Percentiles rank a stretch among this genome's conserved stretches.
These are phyloP conservation scores for Phytomonas francai DNA, from an alignment of 208 protist species.

Conservation along the genomic window DNA sequence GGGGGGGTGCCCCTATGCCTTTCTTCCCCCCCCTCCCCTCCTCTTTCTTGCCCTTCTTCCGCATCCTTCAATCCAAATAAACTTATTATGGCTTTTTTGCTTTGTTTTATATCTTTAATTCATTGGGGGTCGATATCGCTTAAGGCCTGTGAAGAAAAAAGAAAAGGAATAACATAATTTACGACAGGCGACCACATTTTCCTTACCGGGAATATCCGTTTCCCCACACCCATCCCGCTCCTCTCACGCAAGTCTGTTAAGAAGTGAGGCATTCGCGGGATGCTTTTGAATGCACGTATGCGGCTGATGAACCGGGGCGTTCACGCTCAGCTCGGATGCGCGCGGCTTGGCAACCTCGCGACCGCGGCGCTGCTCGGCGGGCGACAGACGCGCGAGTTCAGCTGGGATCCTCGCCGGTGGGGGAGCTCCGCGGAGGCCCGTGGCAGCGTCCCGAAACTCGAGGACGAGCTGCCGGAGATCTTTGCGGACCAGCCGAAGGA, in stretches of 20 bases:
- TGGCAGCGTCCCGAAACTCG: conserved; percentile 28
- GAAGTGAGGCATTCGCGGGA: background rate
- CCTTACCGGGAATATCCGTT: conserved; percentile 1
- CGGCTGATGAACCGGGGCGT: background rate
- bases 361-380: conserved; percentile 7
- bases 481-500: conserved; percentile 76
- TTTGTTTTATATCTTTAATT: conserved; percentile 6
- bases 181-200: no score
- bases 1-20: no score
- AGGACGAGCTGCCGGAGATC: conserved; percentile 83
- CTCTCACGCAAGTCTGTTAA: no score
- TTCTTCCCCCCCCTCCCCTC: no score
- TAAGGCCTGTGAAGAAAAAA: no score
- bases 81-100: conserved; percentile 4
- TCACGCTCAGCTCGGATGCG: background rate
- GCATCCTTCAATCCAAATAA: no score
- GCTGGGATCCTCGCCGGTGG: conserved; percentile 64
- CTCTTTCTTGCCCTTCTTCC: no score
- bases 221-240: no score
- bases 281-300: background rate
- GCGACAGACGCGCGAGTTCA: conserved; percentile 39
- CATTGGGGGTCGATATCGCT: no score
- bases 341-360: background rate
- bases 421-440: conserved; percentile 22
- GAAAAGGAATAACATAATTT: no score